Percentiles rank a stretch among this genome's conserved stretches.
These are phyloP conservation scores for Bauhinia variegata DNA, from an alignment of 306 rosid species.

Conservation along the genomic window DNA sequence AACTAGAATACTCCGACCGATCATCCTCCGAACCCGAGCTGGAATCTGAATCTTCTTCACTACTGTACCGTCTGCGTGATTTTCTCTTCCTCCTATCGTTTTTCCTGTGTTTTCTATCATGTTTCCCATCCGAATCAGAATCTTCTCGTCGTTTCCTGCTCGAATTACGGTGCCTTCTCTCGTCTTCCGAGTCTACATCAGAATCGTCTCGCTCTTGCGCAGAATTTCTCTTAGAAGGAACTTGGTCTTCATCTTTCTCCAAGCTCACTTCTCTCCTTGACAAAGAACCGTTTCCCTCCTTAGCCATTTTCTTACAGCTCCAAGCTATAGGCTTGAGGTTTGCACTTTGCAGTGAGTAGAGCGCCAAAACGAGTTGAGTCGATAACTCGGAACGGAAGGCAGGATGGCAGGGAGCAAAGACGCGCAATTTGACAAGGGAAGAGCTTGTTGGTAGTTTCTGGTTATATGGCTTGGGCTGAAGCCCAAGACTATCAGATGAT, in stretches of 20 bases:
- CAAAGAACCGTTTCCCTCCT: conserved; percentile 45
- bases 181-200: conserved; percentile 36
- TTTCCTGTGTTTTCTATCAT: conserved; percentile 33
- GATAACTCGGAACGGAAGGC: conserved; percentile 20
- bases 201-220: conserved; percentile 43
- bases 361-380: conserved; percentile 12
- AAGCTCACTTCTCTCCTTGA: conserved; percentile 25
- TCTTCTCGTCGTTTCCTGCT: conserved; percentile 53
- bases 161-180: conserved; percentile 44
- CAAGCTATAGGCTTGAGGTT: conserved; percentile 18
- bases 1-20: conserved; percentile 44
- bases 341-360: conserved; percentile 17
- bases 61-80: conserved; percentile 57
- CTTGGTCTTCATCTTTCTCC: conserved; percentile 42
- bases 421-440: no score
- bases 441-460: no score
- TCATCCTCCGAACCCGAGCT: conserved; percentile 43
- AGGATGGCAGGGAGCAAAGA: no score
- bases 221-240: conserved; percentile 41
- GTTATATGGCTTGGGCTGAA: no score
- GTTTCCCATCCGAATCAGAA: conserved; percentile 51
- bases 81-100: conserved; percentile 48
- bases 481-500: no score
- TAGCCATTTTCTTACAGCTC: conserved; percentile 46
- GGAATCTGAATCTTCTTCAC: conserved; percentile 55